Percentiles rank a stretch among this genome's conserved stretches.
These are phyloP conservation scores for Coleophoma cylindrospora DNA, from an alignment of 2,329 filamentous ascomycete genomes.

Conservation along the genomic window DNA sequence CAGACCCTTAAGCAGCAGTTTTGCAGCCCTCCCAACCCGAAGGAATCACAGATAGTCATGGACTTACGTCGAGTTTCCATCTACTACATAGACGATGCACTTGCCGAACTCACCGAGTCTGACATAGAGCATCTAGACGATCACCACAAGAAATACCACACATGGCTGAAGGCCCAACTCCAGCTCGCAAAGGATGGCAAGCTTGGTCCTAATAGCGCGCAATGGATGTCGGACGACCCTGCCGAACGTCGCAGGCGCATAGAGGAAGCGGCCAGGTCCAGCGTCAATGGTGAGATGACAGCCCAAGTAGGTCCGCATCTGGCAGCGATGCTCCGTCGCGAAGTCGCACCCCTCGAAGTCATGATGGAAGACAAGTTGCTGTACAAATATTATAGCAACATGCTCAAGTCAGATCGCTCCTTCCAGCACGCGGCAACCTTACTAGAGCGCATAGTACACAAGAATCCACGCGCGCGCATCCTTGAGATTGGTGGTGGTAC, in stretches of 20 bases:
- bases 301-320: not conserved
- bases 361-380: conserved; percentile 5
- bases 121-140: not conserved
- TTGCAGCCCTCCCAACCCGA: not conserved
- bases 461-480: conserved; percentile 14
- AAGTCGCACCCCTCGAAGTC: conserved; percentile 4
- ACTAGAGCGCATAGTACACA: conserved; percentile 6
- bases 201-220: not conserved
- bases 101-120: not conserved
- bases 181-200: not conserved
- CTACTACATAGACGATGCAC: not conserved
- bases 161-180: not conserved
- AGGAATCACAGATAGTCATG: not conserved
- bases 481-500: conserved; percentile 21
- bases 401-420: not conserved
- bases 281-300: conserved; percentile 2
- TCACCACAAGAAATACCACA: not conserved
- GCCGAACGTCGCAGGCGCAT: not conserved
- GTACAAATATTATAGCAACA: conserved; percentile 1
- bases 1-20: not conserved
- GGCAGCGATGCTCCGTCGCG: conserved; percentile 1
- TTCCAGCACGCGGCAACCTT: not conserved
- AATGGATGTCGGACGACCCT: not conserved
- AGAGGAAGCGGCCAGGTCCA: not conserved
- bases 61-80: not conserved